Evolutionary conservation across 345 rosid genomes (phyloP).

Genomic region (Hibiscus mutabilis): DNA sequence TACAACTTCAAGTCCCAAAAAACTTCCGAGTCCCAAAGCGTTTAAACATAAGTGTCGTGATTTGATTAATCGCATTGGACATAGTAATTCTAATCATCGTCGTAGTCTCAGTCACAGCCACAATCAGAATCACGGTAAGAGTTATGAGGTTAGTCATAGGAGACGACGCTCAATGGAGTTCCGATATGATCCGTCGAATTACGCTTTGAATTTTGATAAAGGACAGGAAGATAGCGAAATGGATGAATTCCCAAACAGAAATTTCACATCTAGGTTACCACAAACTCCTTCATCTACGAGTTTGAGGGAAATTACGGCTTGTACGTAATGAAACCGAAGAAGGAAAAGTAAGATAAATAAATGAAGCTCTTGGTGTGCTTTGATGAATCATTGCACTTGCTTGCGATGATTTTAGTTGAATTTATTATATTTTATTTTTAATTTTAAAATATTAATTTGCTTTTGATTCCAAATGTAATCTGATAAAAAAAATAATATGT

Average conservation of each 20-base stretch:
- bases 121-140: neutral
- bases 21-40: no score
- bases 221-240: neutral
- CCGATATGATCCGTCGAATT: slow-evolving; percentile 35
- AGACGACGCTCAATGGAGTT: slow-evolving; percentile 30
- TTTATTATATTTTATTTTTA: no score
- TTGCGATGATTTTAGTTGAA: no score
- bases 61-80: slow-evolving; percentile 21
- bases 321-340: neutral
- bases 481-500: no score
- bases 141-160: neutral
- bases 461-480: no score
- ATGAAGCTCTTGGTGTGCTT: no score
- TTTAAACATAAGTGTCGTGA: slow-evolving; percentile 19
- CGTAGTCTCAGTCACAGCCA: neutral
- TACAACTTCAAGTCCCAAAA: no score
- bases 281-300: slow-evolving; percentile 13
- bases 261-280: no score
- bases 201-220: slow-evolving; percentile 44
- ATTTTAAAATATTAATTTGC: no score
- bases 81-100: neutral
- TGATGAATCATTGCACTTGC: no score
- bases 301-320: slow-evolving; percentile 2
- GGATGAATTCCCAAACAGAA: slow-evolving; percentile 2
- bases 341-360: no score